These are phyloP conservation scores for Inosperma sp. DNA, from an alignment of 768 basidiomycete species.

Conservation along the genomic window DNA sequence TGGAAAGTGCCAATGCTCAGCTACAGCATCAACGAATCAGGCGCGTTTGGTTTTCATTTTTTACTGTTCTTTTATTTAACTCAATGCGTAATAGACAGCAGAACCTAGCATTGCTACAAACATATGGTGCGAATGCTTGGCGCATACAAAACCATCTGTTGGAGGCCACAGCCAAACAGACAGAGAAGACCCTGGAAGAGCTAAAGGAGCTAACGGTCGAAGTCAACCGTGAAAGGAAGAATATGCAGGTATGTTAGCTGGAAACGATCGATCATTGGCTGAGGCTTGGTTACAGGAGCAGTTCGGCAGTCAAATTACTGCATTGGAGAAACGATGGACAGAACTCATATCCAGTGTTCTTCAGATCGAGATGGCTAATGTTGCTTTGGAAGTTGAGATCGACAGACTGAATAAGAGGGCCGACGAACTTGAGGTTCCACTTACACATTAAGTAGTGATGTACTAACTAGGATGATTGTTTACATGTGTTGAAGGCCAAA, in stretches of 20 bases:
- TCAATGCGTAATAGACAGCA: conserved; percentile 51
- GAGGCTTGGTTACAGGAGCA: conserved; percentile 48
- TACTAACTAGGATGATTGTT: not conserved
- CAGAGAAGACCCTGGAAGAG: conserved; percentile 71
- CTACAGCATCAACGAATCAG: conserved; percentile 81
- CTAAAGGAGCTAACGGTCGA: conserved; percentile 75
- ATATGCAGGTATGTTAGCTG: conserved; percentile 57
- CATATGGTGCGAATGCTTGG: conserved; percentile 89
- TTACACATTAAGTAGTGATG: conserved; percentile 21
- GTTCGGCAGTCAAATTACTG: conserved; percentile 72
- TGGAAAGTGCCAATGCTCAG: conserved; percentile 76
- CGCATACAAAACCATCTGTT: conserved; percentile 86
- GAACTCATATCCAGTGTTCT: conserved; percentile 86
- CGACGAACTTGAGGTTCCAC: conserved; percentile 49
- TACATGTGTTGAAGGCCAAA: conserved; percentile 13
- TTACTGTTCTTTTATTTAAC: conserved; percentile 4
- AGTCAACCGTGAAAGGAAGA: conserved; percentile 86
- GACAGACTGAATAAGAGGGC: conserved; percentile 54
- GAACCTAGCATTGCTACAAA: conserved; percentile 77
- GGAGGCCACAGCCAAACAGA: conserved; percentile 68
- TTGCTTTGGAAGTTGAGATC: conserved; percentile 81
- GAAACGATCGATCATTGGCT: conserved; percentile 1
- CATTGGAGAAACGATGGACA: conserved; percentile 87
- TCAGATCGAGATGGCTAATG: conserved; percentile 94
- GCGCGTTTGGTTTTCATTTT: conserved; percentile 36